Conservation (phyloP, 805 yeast genomes). For the Sugiyamaella americana region DNA sequence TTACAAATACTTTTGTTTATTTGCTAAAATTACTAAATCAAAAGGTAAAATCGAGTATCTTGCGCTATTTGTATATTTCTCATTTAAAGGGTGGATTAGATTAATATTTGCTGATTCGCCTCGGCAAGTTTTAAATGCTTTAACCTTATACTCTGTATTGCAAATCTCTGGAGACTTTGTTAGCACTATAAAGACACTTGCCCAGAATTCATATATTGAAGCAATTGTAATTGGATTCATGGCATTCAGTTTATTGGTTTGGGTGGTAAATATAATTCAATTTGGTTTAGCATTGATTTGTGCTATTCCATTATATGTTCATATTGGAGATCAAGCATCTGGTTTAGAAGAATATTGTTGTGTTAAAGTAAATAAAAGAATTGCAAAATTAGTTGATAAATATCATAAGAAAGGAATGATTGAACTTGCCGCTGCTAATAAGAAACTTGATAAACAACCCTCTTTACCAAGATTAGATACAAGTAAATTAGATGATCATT, state of each 20-base stretch:
- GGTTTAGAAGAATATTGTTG: constrained; percentile 58
- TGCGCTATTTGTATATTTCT: constrained; percentile 58
- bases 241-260: constrained; percentile 67
- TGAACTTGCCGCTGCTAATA: constrained; percentile 25
- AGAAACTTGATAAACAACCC: constrained; percentile 23
- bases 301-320: constrained; percentile 47
- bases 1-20: constrained; percentile 67
- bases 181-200: constrained; percentile 44
- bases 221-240: constrained; percentile 71
- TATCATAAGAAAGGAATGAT: constrained; percentile 31
- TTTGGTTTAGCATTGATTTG: constrained; percentile 50
- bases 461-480: constrained; percentile 21
- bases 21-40: constrained; percentile 61
- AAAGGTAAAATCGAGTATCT: constrained; percentile 58
- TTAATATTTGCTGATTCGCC: constrained; percentile 78
- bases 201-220: constrained; percentile 54
- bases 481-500: background rate
- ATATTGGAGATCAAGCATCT: constrained; percentile 35
- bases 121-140: constrained; percentile 75
- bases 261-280: constrained; percentile 60
- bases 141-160: constrained; percentile 55
- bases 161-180: constrained; percentile 32
- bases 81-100: constrained; percentile 55
- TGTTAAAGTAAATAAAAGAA: constrained; percentile 49
- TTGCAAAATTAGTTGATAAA: constrained; percentile 45